Percentiles rank a stretch among this genome's conserved stretches.
These are phyloP conservation scores for Nakazawaea molendinolei DNA, from an alignment of 805 yeast genomes.

Conservation along the genomic window DNA sequence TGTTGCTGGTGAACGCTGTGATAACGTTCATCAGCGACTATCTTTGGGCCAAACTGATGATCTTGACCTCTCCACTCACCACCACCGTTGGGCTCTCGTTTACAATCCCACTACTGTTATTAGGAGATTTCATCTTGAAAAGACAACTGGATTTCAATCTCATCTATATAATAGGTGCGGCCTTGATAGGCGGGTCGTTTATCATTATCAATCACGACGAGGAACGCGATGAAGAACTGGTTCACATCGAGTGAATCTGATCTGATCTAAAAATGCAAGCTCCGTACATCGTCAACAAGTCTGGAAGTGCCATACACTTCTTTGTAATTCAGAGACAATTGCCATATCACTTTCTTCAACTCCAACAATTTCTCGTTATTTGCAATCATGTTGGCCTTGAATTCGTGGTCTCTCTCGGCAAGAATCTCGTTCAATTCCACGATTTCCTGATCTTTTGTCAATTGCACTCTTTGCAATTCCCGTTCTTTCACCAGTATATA, in stretches of 20 bases:
- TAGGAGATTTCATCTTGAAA: slow-evolving; percentile 78
- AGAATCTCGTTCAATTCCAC: neutral
- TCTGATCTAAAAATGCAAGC: too few relatives aligned
- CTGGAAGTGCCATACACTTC: neutral
- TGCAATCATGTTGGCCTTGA: neutral
- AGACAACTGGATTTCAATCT: slow-evolving; percentile 52
- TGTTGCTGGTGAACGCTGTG: slow-evolving; percentile 59
- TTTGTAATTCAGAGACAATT: slow-evolving; percentile 1
- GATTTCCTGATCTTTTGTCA: slow-evolving; percentile 1
- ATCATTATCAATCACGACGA: slow-evolving; percentile 78
- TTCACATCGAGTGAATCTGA: too few relatives aligned
- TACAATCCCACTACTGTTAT: slow-evolving; percentile 91
- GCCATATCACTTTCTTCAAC: neutral
- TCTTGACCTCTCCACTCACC: slow-evolving; percentile 87
- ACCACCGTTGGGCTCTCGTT: slow-evolving; percentile 92
- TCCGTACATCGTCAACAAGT: too few relatives aligned
- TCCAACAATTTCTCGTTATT: too few relatives aligned
- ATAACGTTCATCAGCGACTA: slow-evolving; percentile 85
- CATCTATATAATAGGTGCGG: slow-evolving; percentile 73
- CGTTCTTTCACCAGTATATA: too few relatives aligned
- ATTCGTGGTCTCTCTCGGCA: neutral
- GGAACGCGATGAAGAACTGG: slow-evolving; percentile 26
- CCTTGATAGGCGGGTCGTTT: slow-evolving; percentile 74
- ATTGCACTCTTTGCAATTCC: too few relatives aligned
- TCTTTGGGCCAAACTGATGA: slow-evolving; percentile 94